A percentile compares a stretch with the other conserved stretches of the same genome.
These are phyloP conservation scores for Linum tenue DNA, from an alignment of 345 rosid genomes.

Conservation along the genomic window DNA sequence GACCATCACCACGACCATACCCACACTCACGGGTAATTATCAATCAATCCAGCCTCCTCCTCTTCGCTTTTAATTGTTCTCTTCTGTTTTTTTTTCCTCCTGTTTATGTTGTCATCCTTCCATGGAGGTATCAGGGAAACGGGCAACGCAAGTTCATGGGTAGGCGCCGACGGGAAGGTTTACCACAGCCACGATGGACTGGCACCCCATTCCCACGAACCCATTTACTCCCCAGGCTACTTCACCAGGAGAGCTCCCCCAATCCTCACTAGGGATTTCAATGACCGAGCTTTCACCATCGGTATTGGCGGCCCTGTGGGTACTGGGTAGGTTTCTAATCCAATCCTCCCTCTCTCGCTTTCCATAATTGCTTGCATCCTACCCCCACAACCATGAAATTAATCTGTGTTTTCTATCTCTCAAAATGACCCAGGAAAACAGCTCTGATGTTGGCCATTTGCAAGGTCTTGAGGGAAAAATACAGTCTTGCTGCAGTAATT, in stretches of 20 bases:
- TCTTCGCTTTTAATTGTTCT: not conserved
- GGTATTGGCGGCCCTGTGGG: slow-evolving; percentile 99
- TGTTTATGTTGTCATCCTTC: not conserved
- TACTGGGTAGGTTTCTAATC: slow-evolving; percentile 55
- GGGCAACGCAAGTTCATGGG: slow-evolving; percentile 34
- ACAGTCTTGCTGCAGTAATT: slow-evolving; percentile 97
- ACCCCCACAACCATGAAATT: too few species aligned
- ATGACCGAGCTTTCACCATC: slow-evolving; percentile 85
- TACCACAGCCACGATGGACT: slow-evolving; percentile 96
- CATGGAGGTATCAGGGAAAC: slow-evolving; percentile 22
- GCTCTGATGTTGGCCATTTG: slow-evolving; percentile 89
- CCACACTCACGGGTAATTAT: slow-evolving; percentile 22
- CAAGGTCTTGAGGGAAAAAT: slow-evolving; percentile 61
- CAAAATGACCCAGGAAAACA: slow-evolving; percentile 51
- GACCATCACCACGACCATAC: slow-evolving; percentile 8
- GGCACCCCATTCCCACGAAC: slow-evolving; percentile 97
- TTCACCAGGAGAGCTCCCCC: slow-evolving; percentile 88
- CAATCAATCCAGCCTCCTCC: not conserved
- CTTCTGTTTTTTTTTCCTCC: not conserved
- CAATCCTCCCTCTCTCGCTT: not conserved
- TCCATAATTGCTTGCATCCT: too few species aligned
- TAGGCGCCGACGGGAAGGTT: slow-evolving; percentile 66
- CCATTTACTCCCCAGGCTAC: slow-evolving; percentile 93
- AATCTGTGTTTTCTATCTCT: too few species aligned
- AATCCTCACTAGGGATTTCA: slow-evolving; percentile 54